These are phyloP conservation scores for Dendrostoma leiphaemia DNA, from an alignment of 2,329 filamentous ascomycete genomes.

Conservation along the genomic window DNA sequence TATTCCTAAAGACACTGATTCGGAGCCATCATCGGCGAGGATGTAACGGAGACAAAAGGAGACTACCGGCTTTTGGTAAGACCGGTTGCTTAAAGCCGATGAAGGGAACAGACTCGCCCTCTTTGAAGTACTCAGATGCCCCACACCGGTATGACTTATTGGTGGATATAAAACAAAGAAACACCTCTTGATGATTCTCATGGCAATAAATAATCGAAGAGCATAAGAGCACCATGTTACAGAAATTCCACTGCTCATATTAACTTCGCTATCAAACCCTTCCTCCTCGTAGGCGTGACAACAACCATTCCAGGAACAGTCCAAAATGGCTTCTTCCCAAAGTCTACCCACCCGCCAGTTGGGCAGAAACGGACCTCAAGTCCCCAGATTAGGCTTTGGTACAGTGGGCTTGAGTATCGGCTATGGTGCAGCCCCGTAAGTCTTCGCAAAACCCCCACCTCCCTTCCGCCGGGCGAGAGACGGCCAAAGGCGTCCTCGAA, in stretches of 20 bases:
- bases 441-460: neutral
- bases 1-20: no score
- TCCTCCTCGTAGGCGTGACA: neutral
- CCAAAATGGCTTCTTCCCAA: neutral
- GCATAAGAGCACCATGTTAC: no score
- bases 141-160: no score
- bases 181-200: no score
- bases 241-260: no score
- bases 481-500: no score
- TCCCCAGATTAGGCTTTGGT: conserved; percentile 26
- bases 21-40: neutral
- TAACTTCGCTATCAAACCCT: neutral
- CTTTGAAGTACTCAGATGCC: no score
- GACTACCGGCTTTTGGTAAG: neutral
- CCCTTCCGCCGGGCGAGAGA: no score
- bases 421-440: conserved; percentile 20
- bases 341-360: conserved; percentile 18
- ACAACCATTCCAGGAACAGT: neutral
- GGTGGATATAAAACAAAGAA: neutral
- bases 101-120: neutral
- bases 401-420: conserved; percentile 26
- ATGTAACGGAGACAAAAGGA: neutral
- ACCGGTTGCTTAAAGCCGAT: neutral
- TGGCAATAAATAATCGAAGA: no score
- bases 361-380: conserved; percentile 23